Base-by-base conservation (phyloP, 176 grass and related monocot genomes). In the Zoysia japonica region DNA sequence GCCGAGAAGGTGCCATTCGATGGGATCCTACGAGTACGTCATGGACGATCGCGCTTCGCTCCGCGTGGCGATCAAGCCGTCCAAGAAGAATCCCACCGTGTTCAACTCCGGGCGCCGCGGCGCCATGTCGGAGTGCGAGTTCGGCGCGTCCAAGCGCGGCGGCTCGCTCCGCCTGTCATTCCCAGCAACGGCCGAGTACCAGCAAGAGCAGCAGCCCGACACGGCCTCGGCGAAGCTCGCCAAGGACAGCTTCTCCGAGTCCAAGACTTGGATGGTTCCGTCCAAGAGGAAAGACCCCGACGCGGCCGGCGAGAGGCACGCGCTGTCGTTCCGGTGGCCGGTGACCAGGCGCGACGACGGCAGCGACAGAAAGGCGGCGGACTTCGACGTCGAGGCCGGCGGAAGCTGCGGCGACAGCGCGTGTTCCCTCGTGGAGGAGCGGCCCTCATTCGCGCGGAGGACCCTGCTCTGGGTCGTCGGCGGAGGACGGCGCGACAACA, bases 1-100 rank as follows among this genome's bases (percentile, higher is more conserved):
- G 28, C 85, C 77, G 10, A 86, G 91, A 64, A 88, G 94, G 87
- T 97, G 94, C 81, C 93, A 92, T 53, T 97, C 94, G 47, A 97
- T 97, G 94, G 94, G 94, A 1, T 87, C 94, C 17, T 92, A 97
- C 69, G 94, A 94, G 87, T 97, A 97, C 86, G 87, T 97, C 43
- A 88, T 97, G 91, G 89, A 97, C 49, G 87, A 94, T 51, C 73
- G 49, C 7, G 73, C 89, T 0, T 71, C 82, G n/a, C 91, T 97
- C 48, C 62, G 78, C 42, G 94, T 97, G 11, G 71, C 91, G 37
- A 91, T 99, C 69, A 91, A 91, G 81, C 88, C 92, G 60, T 82
- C 92, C 3, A 95, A 88, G 82, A 99, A 91, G 83, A 90, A 86
- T 38, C 82, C 89, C 0, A 78, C 78, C 15, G n/a, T 16, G 1